phyloP scores from a whole-genome alignment of 2,329 filamentous ascomycete species.

The Thielaviopsis musarum region DNA sequence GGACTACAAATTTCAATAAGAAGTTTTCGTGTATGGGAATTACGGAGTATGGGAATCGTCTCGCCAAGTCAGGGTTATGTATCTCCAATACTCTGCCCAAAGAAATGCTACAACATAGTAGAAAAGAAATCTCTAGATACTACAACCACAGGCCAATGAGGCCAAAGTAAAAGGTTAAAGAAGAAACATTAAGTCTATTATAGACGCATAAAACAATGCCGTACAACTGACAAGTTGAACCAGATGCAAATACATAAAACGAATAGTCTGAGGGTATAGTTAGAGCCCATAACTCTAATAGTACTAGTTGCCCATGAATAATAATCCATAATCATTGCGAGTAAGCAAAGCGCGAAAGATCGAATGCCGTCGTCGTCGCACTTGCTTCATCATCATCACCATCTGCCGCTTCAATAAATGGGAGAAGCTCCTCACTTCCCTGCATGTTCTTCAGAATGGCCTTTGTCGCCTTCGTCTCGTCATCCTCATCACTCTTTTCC shows the following conservation, averaged over 20 bases:
- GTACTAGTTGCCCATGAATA: background rate
- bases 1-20: too few relatives aligned
- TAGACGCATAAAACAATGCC: too few relatives aligned
- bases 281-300: background rate
- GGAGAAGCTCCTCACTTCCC: conserved; percentile 41
- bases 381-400: conserved; percentile 17
- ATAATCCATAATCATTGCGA: background rate
- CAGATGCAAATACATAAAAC: background rate
- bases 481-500: conserved; percentile 28
- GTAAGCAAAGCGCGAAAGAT: conserved; percentile 9
- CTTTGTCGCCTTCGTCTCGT: background rate
- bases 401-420: conserved; percentile 34
- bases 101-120: too few relatives aligned
- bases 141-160: too few relatives aligned
- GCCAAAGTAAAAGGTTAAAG: too few relatives aligned
- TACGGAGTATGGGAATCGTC: too few relatives aligned
- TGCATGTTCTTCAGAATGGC: background rate
- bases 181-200: too few relatives aligned
- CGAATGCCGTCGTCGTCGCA: background rate
- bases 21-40: too few relatives aligned
- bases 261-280: background rate
- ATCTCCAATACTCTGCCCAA: too few relatives aligned
- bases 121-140: too few relatives aligned
- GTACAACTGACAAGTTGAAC: too few relatives aligned
- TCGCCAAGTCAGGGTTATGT: too few relatives aligned